A percentile compares a stretch with the other conserved stretches of the same genome.
These are phyloP conservation scores for Luffa acutangula DNA, from an alignment of 306 rosid species.

Conservation along the genomic window DNA sequence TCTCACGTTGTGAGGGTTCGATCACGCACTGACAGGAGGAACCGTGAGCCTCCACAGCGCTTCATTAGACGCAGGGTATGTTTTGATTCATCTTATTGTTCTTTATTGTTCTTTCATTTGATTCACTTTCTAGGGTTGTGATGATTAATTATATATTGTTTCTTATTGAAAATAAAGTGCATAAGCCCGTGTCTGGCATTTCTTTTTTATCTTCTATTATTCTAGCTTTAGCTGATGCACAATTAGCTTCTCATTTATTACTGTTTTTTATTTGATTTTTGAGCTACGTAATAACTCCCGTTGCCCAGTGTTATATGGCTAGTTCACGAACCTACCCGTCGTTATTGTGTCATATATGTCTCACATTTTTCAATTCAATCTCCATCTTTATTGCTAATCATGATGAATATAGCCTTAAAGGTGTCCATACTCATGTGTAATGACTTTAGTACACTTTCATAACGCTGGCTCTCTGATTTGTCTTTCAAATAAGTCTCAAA, in stretches of 20 bases:
- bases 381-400: no score
- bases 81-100: neutral
- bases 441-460: neutral
- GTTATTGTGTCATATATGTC: no score
- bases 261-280: no score
- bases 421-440: neutral
- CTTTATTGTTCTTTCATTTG: neutral
- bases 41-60: slow-evolving; percentile 92
- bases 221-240: neutral
- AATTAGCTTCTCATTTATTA: neutral
- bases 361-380: no score
- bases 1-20: slow-evolving; percentile 97
- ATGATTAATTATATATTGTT: no score
- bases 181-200: no score
- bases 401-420: neutral
- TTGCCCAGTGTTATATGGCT: neutral
- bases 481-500: neutral
- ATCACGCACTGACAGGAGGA: slow-evolving; percentile 78
- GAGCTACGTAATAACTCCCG: neutral
- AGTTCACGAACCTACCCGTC: no score
- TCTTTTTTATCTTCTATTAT: no score
- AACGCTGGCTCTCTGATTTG: neutral
- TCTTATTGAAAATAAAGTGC: no score
- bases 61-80: slow-evolving; percentile 77
- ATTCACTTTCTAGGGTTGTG: neutral